phyloP scores from a whole-genome alignment of 176 grass and related monocot species.

The Phyllostachys edulis region DNA sequence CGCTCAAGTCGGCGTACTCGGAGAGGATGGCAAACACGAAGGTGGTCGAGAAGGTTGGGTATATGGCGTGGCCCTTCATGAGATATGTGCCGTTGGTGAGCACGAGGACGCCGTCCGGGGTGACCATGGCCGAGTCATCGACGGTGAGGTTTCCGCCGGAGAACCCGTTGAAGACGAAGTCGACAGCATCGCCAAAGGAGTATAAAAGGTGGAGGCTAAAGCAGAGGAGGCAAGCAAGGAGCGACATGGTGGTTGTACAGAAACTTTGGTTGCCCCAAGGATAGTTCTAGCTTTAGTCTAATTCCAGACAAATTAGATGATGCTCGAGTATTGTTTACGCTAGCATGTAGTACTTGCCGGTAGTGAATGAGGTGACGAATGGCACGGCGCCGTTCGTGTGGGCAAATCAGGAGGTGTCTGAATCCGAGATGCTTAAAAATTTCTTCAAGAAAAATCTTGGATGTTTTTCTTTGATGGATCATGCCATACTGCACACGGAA shows the following conservation, averaged over 20 bases:
- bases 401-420: not conserved
- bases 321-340: not conserved
- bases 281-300: not conserved
- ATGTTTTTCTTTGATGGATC: not conserved
- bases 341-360: not conserved
- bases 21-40: slow-evolving; percentile 33
- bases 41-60: slow-evolving; percentile 47
- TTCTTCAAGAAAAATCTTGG: not conserved
- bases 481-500: not conserved
- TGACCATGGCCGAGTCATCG: slow-evolving; percentile 21
- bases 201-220: not conserved
- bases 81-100: slow-evolving; percentile 22
- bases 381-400: not conserved
- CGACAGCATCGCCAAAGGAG: not conserved
- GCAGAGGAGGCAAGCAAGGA: slow-evolving; percentile 3
- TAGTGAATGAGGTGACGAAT: not conserved
- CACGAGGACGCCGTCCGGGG: slow-evolving; percentile 13
- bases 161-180: slow-evolving; percentile 43
- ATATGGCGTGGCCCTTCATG: slow-evolving; percentile 29
- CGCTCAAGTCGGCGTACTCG: slow-evolving; percentile 2
- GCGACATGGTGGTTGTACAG: not conserved
- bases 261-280: not conserved
- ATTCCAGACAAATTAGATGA: not conserved
- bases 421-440: not conserved
- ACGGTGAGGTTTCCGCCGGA: slow-evolving; percentile 22